phyloP scores from a whole-genome alignment of 2,329 filamentous ascomycete species.

The Trichoderma arundinaceum region DNA sequence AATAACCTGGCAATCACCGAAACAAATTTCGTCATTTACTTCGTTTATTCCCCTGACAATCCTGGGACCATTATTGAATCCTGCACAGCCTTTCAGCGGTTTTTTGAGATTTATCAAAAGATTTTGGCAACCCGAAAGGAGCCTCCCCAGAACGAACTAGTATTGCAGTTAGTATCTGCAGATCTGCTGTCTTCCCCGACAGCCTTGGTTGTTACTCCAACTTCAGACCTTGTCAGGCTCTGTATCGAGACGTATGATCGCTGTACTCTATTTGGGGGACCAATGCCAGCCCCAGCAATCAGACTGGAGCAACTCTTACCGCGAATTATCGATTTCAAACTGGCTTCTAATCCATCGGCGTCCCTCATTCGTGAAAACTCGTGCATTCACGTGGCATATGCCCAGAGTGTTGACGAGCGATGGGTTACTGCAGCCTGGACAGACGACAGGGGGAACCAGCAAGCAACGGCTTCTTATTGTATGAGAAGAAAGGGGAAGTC shows the following conservation, averaged over 20 bases:
- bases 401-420: constrained; percentile 73
- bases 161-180: constrained; percentile 76
- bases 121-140: constrained; percentile 50
- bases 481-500: constrained; percentile 64
- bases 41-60: constrained; percentile 71
- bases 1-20: constrained; percentile 50
- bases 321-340: constrained; percentile 75
- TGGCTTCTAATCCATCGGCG: constrained; percentile 69
- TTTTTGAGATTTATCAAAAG: constrained; percentile 66
- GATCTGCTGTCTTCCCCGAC: constrained; percentile 69
- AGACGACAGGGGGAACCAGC: constrained; percentile 74
- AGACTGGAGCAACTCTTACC: constrained; percentile 73
- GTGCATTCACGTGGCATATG: constrained; percentile 80
- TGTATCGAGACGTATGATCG: constrained; percentile 80
- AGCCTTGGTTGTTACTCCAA: constrained; percentile 66
- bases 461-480: constrained; percentile 76
- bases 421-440: constrained; percentile 86
- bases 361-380: constrained; percentile 79
- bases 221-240: constrained; percentile 64
- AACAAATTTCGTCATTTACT: constrained; percentile 75
- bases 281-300: constrained; percentile 71
- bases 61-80: constrained; percentile 69
- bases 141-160: constrained; percentile 65
- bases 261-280: constrained; percentile 63
- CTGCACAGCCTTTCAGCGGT: constrained; percentile 73